These are phyloP conservation scores for Madurella mycetomatis DNA, from an alignment of 2,329 filamentous ascomycete species.

Conservation along the genomic window DNA sequence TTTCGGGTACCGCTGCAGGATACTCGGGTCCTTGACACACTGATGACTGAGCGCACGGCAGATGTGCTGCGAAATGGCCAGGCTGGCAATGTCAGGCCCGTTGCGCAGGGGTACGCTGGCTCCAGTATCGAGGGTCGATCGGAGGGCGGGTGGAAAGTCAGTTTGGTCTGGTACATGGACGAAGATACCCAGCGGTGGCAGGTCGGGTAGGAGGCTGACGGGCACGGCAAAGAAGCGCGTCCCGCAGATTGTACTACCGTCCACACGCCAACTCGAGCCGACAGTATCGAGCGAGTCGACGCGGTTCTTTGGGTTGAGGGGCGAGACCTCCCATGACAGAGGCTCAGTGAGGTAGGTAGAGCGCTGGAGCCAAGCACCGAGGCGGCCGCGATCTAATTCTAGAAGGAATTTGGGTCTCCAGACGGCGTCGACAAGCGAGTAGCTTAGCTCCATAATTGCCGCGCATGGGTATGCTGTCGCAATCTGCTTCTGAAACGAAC, in stretches of 20 bases:
- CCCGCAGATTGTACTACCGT: background rate
- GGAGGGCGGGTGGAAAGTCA: background rate
- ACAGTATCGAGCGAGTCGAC: background rate
- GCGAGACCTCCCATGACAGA: background rate
- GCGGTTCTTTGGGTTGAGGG: constrained; percentile 4
- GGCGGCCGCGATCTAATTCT: background rate
- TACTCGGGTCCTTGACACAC: background rate
- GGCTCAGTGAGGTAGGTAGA: background rate
- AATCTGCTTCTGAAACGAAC: too few species aligned
- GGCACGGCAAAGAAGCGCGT: background rate
- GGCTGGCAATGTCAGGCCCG: background rate
- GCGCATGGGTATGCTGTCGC: too few species aligned
- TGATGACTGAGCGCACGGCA: background rate
- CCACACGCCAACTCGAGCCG: background rate
- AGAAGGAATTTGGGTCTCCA: background rate
- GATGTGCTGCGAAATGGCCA: constrained; percentile 1
- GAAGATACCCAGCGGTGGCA: background rate
- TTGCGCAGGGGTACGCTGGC: background rate
- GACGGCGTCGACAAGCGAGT: too few species aligned
- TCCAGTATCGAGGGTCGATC: background rate
- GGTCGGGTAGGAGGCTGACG: background rate
- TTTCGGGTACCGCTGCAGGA: background rate
- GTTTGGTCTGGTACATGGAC: background rate
- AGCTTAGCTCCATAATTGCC: too few species aligned
- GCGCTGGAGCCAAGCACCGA: background rate